phyloP scores from a whole-genome alignment of 2,329 filamentous ascomycete genomes.

The Fusarium sp. region DNA sequence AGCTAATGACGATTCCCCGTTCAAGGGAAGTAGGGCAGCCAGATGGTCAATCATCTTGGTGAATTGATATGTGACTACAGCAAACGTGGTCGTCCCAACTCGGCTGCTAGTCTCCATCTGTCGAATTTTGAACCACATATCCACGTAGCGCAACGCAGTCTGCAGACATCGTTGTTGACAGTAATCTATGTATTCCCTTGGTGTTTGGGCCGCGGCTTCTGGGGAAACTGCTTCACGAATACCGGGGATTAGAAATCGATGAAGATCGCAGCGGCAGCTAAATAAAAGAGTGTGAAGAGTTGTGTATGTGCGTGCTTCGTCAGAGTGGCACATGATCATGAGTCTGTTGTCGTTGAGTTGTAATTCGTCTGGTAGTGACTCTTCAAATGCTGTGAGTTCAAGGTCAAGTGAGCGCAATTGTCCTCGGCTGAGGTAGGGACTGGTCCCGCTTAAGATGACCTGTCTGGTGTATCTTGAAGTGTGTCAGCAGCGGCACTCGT shows the following conservation, averaged over 20 bases:
- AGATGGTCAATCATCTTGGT: slow-evolving; percentile 41
- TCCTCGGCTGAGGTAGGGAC: slow-evolving; percentile 33
- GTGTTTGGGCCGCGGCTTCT: slow-evolving; percentile 29
- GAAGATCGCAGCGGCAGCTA: slow-evolving; percentile 46
- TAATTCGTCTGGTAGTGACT: slow-evolving; percentile 40
- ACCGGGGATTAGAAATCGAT: slow-evolving; percentile 46
- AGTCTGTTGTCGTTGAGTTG: slow-evolving; percentile 34
- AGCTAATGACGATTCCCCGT: slow-evolving; percentile 19
- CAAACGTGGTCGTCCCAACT: slow-evolving; percentile 20
- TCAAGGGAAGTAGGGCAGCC: slow-evolving; percentile 7
- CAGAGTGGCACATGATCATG: slow-evolving; percentile 47
- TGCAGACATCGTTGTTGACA: slow-evolving; percentile 38
- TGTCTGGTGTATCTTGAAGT: slow-evolving; percentile 31
- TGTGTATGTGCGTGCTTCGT: slow-evolving; percentile 41
- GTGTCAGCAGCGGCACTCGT: accelerated
- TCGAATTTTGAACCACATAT: slow-evolving; percentile 34
- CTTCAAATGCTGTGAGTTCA: slow-evolving; percentile 38
- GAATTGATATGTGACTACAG: slow-evolving; percentile 32
- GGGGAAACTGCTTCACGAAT: slow-evolving; percentile 44
- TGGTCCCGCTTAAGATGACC: slow-evolving; percentile 34
- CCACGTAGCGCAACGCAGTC: slow-evolving; percentile 13
- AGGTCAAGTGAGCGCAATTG: slow-evolving; percentile 33
- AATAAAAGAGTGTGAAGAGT: slow-evolving; percentile 37
- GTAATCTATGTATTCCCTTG: slow-evolving; percentile 32
- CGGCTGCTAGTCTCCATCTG: slow-evolving; percentile 32